phyloP scores from a whole-genome alignment of 192 early-diverging fungal species.

The Backusella australiensis region DNA sequence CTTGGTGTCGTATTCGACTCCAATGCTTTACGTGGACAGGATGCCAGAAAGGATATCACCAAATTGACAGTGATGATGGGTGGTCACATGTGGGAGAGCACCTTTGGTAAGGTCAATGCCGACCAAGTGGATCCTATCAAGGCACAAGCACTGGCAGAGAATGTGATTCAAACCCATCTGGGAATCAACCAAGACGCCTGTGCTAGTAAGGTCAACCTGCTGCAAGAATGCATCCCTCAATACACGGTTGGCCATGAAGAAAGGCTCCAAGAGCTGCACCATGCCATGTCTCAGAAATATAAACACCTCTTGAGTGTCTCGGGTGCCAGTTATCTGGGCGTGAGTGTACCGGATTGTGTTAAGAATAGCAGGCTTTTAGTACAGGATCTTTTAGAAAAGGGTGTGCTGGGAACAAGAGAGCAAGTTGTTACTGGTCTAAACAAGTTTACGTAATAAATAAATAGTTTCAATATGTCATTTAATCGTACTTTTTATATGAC shows the following conservation, averaged over 20 bases:
- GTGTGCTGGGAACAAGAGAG: conserved; percentile 30
- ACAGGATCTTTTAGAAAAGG: conserved; percentile 44
- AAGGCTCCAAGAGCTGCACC: conserved; percentile 63
- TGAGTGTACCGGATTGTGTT: conserved; percentile 83
- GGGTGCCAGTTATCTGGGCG: conserved; percentile 81
- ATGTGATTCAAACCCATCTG: conserved; percentile 58
- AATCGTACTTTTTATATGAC: too few relatives aligned
- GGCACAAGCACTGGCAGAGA: conserved; percentile 46
- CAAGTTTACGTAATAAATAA: background rate
- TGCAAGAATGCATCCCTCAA: conserved; percentile 83
- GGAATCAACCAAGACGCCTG: conserved; percentile 50
- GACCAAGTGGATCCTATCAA: conserved; percentile 23
- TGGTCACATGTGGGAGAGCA: conserved; percentile 66
- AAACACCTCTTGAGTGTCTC: conserved; percentile 64
- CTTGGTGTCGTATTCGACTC: conserved; percentile 92
- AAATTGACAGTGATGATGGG: conserved; percentile 92
- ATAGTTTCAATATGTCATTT: too few relatives aligned
- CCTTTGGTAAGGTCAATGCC: conserved; percentile 40
- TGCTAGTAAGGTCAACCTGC: conserved; percentile 54
- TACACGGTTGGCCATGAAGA: conserved; percentile 82
- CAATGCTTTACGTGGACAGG: conserved; percentile 69
- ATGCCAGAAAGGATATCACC: conserved; percentile 35
- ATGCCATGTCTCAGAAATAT: conserved; percentile 42
- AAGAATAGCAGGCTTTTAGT: conserved; percentile 64
- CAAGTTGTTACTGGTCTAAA: conserved; percentile 34